Base-by-base conservation (phyloP, 1,284 basidiomycete genomes). In the Marasmius oreades region DNA sequence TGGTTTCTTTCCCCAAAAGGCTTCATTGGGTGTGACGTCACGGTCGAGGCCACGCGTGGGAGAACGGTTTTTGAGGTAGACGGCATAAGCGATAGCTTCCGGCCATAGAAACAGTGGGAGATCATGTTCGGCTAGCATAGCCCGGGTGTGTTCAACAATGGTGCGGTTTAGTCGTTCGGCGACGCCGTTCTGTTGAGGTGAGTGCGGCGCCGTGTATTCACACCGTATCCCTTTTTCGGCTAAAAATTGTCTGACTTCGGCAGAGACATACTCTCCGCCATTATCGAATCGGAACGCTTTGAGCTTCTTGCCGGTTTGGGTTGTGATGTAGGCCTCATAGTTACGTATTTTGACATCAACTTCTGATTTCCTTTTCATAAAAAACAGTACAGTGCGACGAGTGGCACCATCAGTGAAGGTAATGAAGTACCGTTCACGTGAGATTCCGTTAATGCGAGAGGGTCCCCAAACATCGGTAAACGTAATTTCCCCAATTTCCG, bases 401-500 rank as follows among this genome's bases (percentile, higher is more conserved):
- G 51, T 58, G 55, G 56, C 60, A 48, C 74, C 67, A 53, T 74
- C 67, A 3, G 68, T 64, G 45, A 75, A 71, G 1, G 66, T 58
- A 10, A 71, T 62, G 60, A 67, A 70, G 52, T 70, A 74, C 0
- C 58, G 34, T 34, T 60, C 55, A 0, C 70, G 67, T 7, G 56
- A 45, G 8, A 51, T 33, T 5, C 65, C 57, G 10, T 53, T 33
- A 8, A 60, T 62, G 24, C 59, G 61, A 23, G 71, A 59, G 3
- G 63, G 71, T 18, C 70, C 70, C 50, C 65, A 62, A 5, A 73
- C 55, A 50, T 74, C 70, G 0, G 64, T 64, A 52, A 71, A 70
- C 7, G 74, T 56, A 6, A 70, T 52, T 26, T 72, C 58, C 1
- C 70, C 56, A 0, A 63, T 59, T 10, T 58, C 37, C 18, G 55